These are phyloP conservation scores for Scutellaria galericulata DNA, from an alignment of 257 asterid species.

Conservation along the genomic window DNA sequence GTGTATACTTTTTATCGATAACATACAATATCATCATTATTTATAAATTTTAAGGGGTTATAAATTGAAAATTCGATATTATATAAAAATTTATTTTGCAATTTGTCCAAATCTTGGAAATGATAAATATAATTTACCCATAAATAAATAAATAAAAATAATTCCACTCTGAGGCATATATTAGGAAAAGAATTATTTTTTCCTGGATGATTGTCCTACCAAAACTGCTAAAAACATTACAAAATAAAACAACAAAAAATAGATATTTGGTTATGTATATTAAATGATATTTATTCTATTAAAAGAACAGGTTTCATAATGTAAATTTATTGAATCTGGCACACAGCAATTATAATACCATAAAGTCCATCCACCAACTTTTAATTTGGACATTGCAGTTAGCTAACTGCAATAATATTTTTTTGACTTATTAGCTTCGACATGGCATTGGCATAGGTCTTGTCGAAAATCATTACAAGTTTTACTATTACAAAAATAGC, in stretches of 20 bases:
- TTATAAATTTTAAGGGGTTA: no score
- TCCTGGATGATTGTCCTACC: no score
- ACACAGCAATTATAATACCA: constrained; percentile 12
- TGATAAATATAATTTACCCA: no score
- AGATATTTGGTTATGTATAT: background rate
- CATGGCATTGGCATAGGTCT: constrained; percentile 19
- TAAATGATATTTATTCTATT: background rate
- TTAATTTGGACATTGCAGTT: background rate
- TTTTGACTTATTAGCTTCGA: constrained; percentile 8
- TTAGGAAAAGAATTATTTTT: no score
- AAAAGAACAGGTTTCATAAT: background rate
- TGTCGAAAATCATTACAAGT: constrained; percentile 29
- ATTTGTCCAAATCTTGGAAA: no score
- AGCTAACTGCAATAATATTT: constrained; percentile 23
- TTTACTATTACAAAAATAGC: background rate
- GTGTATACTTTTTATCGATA: no score
- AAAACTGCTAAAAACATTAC: no score
- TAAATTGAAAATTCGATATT: no score
- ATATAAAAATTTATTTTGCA: no score
- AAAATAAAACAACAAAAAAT: background rate
- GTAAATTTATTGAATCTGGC: constrained; percentile 4
- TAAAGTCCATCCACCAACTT: constrained; percentile 16
- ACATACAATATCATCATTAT: no score
- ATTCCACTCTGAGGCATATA: no score
- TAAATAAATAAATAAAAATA: no score